These are phyloP conservation scores for Fallopia convolvulus DNA, from an alignment of 148 eudicot species.

Conservation along the genomic window DNA sequence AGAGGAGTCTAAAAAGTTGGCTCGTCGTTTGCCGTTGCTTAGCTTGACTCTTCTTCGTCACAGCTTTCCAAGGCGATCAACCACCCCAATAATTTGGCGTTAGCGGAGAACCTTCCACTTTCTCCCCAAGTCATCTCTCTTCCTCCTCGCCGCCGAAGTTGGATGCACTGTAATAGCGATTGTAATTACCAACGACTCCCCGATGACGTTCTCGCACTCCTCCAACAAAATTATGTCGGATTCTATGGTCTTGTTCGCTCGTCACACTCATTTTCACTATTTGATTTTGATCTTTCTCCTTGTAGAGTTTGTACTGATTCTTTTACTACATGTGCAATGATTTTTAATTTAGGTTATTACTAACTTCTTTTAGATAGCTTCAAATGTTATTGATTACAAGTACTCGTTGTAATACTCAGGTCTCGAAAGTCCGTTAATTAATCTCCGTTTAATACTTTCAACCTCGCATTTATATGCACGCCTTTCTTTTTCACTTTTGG, in stretches of 20 bases:
- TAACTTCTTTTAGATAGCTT: slow-evolving; percentile 37
- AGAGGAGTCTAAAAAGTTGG: too few species aligned
- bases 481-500: too few species aligned
- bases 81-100: not conserved
- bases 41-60: not conserved
- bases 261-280: slow-evolving; percentile 72
- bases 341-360: not conserved
- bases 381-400: slow-evolving; percentile 63
- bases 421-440: too few species aligned
- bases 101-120: not conserved
- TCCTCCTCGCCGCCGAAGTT: slow-evolving; percentile 32
- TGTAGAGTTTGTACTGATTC: not conserved
- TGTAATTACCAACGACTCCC: slow-evolving; percentile 14
- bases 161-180: slow-evolving; percentile 29
- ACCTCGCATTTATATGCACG: too few species aligned
- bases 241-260: slow-evolving; percentile 56
- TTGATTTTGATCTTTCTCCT: slow-evolving; percentile 3
- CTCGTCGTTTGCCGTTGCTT: too few species aligned
- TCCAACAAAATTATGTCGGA: slow-evolving; percentile 26
- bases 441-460: too few species aligned
- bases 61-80: not conserved
- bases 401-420: too few species aligned
- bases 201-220: slow-evolving; percentile 6
- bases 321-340: not conserved
- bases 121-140: slow-evolving; percentile 35